Base-by-base conservation (phyloP, 352 stramenopile genomes). In the Pythium grandisporangium region DNA sequence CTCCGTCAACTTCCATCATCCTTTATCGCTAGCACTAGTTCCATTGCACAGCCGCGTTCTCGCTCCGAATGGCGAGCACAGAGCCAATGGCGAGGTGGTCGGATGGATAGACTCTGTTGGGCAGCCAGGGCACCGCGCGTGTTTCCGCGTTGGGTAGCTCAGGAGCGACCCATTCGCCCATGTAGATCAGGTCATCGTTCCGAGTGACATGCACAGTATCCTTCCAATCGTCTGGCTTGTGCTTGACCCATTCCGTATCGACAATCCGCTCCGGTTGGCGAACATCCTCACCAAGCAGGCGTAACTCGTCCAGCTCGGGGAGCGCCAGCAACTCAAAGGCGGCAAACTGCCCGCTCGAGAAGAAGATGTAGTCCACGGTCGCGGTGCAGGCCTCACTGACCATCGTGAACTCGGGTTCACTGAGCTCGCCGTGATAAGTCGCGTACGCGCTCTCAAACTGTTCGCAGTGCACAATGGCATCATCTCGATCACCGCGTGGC, bases 341-440 rank as follows among this genome's bases (percentile, higher is more conserved):
- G 2, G 56, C 58, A 14, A 83, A 59, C 21, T 73, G 57, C 0
- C 66, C 58, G 3, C 48, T 46, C 6, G 72, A 85, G 57, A 76
- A 85, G 51, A 93, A 92, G 23, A 94, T 92, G 48, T 92, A 94
- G 59, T 94, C 82, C 40, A 87, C 62, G 3, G 71, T 89, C 12
- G 63, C 79, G 16, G 69, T 61, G 33, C 76, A 73, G 14, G 45
- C 44, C 1, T 81, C 54, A 32, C 67, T 82, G 7, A 70, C 70
- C 37, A 72, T 84, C 6, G 79, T 94, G 27, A 80, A 72, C 29
- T 76, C 61, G 5, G 79, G 76, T 27, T 93, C 82, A 30, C 73
- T 69, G 6, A 73, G 21, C 22, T 63, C 60, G 30, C 73, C 51
- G 6, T 70, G 65, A 43, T 78, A 80, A 1, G 43, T 49, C 6